Base-by-base conservation (phyloP, 495 filamentous ascomycete species). In the Penicillium goetzii region DNA sequence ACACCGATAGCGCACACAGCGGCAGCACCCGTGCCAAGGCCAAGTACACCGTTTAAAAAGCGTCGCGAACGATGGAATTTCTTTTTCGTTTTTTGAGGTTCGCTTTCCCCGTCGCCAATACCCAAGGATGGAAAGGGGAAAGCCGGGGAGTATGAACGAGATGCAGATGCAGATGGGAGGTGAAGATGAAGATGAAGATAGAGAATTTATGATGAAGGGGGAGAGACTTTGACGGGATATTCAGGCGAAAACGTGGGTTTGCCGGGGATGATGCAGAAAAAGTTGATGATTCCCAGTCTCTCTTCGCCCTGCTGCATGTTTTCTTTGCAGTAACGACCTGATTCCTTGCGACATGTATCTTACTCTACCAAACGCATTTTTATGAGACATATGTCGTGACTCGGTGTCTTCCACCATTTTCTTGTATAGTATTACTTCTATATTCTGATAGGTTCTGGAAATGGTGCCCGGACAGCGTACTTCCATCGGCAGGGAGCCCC, bases 21-120 rank as follows among this genome's bases (percentile, higher is more conserved):
- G 95, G 95, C 57, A 97, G 93, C 81, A 96, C 90, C 14, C 87
- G 96, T 61, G 95, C 95, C 33, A 97, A 95, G 83, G 91, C 96
- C 60, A 99, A 97, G 84, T 91, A 91, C 73, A 83, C 84, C 25
- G 94, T 91, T 64, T 99, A 87, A 74, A 56, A 10, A 2, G 25
- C 50, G 50, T 53, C 9, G 50, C 2, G 30, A 11, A 11, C 3
- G 3, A 17, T 25, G 21, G 21, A 12, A 15, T 12, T 50, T 15
- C 25, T 53, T 33, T 8, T n/a, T 53, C 30, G 32, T 28, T 32
- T 33, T 36, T 55, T 30, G 30, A 23, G 32, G 33, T 38, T 23
- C 28, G 52, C 52, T 53, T 53, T 53, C 52, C 52, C 32, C 32
- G 6, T 55, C 21, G 52, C 33, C 28, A 38, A 55, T 55, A 55